A percentile compares a stretch with the other conserved stretches of the same genome.
Evolutionary conservation across 177 flowering plant species (phyloP).

Genomic region (Vitis hybrid): DNA sequence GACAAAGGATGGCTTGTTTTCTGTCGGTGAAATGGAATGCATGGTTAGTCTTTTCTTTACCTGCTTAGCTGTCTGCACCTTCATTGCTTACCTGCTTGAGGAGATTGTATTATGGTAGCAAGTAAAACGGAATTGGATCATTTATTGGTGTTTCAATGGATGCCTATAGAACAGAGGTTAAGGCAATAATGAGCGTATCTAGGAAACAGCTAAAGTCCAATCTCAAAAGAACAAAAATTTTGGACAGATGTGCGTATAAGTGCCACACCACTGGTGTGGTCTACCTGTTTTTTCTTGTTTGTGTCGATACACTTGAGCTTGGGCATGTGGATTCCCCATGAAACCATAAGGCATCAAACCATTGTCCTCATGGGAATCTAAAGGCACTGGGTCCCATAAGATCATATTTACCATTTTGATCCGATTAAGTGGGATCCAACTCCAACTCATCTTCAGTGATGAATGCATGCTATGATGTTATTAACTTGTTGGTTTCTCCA

Average conservation of each 20-base stretch:
- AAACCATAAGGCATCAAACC: neutral
- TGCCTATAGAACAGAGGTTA: too few species aligned
- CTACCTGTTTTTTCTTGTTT: neutral
- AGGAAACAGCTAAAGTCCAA: too few species aligned
- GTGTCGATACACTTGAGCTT: neutral
- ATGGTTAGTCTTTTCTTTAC: constrained; percentile 63
- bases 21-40: constrained; percentile 99
- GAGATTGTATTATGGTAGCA: neutral
- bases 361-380: too few species aligned
- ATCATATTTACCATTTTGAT: neutral
- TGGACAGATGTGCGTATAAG: too few species aligned
- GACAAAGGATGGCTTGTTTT: constrained; percentile 94
- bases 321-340: neutral
- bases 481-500: constrained; percentile 26
- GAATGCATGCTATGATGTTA: neutral
- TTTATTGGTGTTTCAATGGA: too few species aligned
- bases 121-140: too few species aligned
- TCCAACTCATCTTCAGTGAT: neutral
- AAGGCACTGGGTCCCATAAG: neutral
- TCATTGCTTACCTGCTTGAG: neutral
- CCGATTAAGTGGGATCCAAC: neutral
- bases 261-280: neutral
- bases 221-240: too few species aligned
- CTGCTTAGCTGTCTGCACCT: neutral
- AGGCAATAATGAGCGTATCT: too few species aligned